Evolutionary conservation across 2,329 filamentous ascomycete genomes (phyloP).

Genomic region (Colletotrichum scovillei): DNA sequence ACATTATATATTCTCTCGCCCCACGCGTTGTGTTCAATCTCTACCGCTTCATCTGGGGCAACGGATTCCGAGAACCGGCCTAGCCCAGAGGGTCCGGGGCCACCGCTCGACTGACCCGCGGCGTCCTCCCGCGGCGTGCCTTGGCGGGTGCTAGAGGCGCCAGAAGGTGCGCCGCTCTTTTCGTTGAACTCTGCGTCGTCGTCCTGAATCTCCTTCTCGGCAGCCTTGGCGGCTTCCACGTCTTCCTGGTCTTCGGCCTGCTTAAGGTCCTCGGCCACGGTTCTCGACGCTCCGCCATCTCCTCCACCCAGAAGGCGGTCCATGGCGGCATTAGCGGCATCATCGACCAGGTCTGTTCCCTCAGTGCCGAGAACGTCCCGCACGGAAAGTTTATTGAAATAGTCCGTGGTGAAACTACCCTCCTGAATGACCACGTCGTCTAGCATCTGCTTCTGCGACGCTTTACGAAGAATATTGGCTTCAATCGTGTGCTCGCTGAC

Average conservation of each 20-base stretch:
- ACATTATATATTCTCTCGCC: slow-evolving; percentile 69
- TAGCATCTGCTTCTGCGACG: slow-evolving; percentile 96
- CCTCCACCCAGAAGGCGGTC: slow-evolving; percentile 82
- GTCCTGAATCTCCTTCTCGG: slow-evolving; percentile 88
- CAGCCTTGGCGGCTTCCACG: slow-evolving; percentile 85
- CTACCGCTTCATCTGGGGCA: slow-evolving; percentile 48
- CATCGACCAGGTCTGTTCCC: slow-evolving; percentile 66
- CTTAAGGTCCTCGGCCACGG: slow-evolving; percentile 80
- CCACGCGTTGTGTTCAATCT: slow-evolving; percentile 69
- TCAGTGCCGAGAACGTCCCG: slow-evolving; percentile 73
- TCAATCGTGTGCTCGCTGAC: slow-evolving; percentile 96
- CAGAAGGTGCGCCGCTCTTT: slow-evolving; percentile 59
- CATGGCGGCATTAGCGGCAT: slow-evolving; percentile 84
- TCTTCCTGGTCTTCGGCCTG: slow-evolving; percentile 95
- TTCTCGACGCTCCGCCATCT: slow-evolving; percentile 69
- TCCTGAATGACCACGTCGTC: slow-evolving; percentile 99
- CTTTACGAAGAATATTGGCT: slow-evolving; percentile 96
- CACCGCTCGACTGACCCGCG: slow-evolving; percentile 44
- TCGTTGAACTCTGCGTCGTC: slow-evolving; percentile 89
- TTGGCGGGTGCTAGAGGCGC: slow-evolving; percentile 61
- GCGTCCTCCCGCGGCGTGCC: slow-evolving; percentile 60
- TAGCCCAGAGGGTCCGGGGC: slow-evolving; percentile 47
- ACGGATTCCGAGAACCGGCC: slow-evolving; percentile 50
- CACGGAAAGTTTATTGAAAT: slow-evolving; percentile 85
- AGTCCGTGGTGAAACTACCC: slow-evolving; percentile 96